Evolutionary conservation across 192 early-diverging fungal genomes (phyloP), one percentile per base, ranked within the genome.

Genomic region (Coemansia guatemalensis): DNA sequence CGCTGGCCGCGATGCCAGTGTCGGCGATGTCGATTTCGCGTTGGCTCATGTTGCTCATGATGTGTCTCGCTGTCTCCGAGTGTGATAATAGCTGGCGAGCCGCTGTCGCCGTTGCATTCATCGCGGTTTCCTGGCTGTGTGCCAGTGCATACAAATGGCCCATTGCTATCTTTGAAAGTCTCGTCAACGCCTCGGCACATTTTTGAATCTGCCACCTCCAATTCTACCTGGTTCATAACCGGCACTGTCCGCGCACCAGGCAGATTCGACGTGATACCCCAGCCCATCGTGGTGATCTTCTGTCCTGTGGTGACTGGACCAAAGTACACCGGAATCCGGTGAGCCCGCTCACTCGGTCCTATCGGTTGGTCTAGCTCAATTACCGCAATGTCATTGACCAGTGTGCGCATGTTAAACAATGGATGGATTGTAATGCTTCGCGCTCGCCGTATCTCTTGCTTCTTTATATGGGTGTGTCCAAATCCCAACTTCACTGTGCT

Each of bases 61-160:
- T 6, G 39, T 12, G 9, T 17, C 3, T 44, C 39, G 14, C 14
- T 44, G 17, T 21, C 18, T 2, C 27, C 53, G 12, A 55, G 26
- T n/a, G 63, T 59, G 29, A 79, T 50, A 1, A 82, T 33, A 2
- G 65, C 63, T 0, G 79, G 79, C 39, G 71, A 56, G 8, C 79
- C 79, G 50, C 74, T 76, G 44, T 82, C 79, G n/a, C 79, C 79
- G 48, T 64, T 76, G 53, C 79, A 82, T 41, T 73, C 63, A 58
- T 82, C 79, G 48, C 61, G 71, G 12, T 29, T 48, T 24, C 54
- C 74, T 0, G 65, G 56, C 20, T 48, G 50, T 0, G 79, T 82
- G 18, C 47, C 27, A 1, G 73, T 75, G 64, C 79, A 82, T 7
- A 82, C 24, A 29, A 76, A 61, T 8, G 69, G 73, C 3, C 78